phyloP scores from a whole-genome alignment of 2,329 filamentous ascomycete genomes.

The Penicillium sp. region DNA sequence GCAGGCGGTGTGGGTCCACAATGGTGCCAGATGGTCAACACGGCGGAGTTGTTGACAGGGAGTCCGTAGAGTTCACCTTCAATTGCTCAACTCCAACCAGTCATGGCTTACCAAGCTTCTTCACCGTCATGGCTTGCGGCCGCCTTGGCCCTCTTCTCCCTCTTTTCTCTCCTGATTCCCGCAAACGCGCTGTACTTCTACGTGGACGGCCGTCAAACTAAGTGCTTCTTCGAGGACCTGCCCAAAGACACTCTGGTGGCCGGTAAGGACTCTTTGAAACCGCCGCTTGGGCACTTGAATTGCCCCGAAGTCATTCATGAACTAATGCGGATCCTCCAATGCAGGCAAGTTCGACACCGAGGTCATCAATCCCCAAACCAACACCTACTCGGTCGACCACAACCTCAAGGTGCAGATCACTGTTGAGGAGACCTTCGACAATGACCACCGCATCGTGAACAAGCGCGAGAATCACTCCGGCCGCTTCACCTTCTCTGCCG shows the following conservation, averaged over 20 bases:
- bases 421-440: slow-evolving; percentile 95
- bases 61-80: slow-evolving; percentile 13
- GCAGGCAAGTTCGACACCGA: slow-evolving; percentile 79
- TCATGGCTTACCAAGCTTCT: slow-evolving; percentile 38
- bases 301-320: neutral
- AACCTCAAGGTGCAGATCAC: slow-evolving; percentile 83
- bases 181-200: slow-evolving; percentile 92
- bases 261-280: slow-evolving; percentile 51
- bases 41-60: slow-evolving; percentile 12
- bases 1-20: slow-evolving; percentile 23
- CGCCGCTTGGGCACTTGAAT: neutral
- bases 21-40: slow-evolving; percentile 28
- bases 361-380: slow-evolving; percentile 71
- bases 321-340: neutral
- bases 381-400: slow-evolving; percentile 68
- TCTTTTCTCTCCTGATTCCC: slow-evolving; percentile 58
- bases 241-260: slow-evolving; percentile 97
- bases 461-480: slow-evolving; percentile 73
- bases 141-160: slow-evolving; percentile 61
- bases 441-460: slow-evolving; percentile 91
- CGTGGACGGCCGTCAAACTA: slow-evolving; percentile 78
- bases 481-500: slow-evolving; percentile 92
- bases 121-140: slow-evolving; percentile 40
- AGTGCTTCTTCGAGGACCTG: slow-evolving; percentile 98
- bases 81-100: slow-evolving; percentile 15